Base-by-base conservation (phyloP, 768 basidiomycete genomes). In the Naematelia aurantialba region DNA sequence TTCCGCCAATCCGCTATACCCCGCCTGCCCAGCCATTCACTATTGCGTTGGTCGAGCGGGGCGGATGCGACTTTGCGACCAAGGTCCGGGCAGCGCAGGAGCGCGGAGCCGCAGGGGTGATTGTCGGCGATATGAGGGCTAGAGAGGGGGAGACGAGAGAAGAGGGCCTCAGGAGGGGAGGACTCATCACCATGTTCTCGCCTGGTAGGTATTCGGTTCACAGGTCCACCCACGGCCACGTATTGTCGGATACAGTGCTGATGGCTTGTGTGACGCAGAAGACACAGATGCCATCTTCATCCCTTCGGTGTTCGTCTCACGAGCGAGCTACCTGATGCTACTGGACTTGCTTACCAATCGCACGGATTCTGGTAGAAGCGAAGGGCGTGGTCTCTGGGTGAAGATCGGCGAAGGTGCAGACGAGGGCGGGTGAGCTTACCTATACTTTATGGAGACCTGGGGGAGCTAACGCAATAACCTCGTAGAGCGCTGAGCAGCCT, bases 1-100 rank as follows among this genome's bases (percentile, higher is more conserved):
- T 55, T 49, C 69, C 67, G 1, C 55, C 59, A 5, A 53, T 63
- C 19, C 51, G 59, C 39, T 61, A 30, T 46, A 25, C 12, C 0
- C 34, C 27, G 29, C 61, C 27, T 21, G 21, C 25, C 14, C 26
- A 19, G n/a, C 68, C 62, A 11, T 54, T 45, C 13, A 59, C 24
- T 88, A 89, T 97, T 73, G 94, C 91, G 0, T 82, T 97, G 51
- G 86, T 96, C 0, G 88, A 94, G 75, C 81, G 94, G 42, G 93
- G 93, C 1, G 79, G 84, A 53, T 98, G 94, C 75, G 85, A 91
- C 59, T 98, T 98, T 72, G 87, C 89, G 11, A 87, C 85, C 69
- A 98, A 98, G 80, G 89, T 81, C 25, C 79, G 87, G 49, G 84
- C 85, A 66, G 87, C 81, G 2, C 80, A 80, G 68, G 86, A 5